Evolutionary conservation across 2,329 filamentous ascomycete species (phyloP).

Genomic region (Colletotrichum theobromicola): DNA sequence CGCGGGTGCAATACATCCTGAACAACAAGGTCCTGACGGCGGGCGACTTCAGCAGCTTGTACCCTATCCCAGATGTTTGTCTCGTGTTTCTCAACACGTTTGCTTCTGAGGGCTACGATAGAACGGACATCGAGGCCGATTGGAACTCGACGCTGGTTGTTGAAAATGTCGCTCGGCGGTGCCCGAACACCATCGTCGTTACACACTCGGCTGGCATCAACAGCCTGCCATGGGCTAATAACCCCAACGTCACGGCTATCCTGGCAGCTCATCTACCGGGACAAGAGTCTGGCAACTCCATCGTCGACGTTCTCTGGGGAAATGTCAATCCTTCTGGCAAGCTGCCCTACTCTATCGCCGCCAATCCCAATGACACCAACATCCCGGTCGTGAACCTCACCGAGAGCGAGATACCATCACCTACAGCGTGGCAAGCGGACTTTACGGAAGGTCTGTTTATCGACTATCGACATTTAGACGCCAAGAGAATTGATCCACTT

Average conservation of each 20-base stretch:
- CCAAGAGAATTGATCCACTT: constrained; percentile 50
- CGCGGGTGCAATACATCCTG: constrained; percentile 56
- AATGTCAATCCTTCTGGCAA: constrained; percentile 48
- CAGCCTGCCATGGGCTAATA: constrained; percentile 58
- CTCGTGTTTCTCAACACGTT: constrained; percentile 71
- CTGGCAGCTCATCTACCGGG: constrained; percentile 79
- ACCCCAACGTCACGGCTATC: constrained; percentile 75
- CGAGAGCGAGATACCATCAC: constrained; percentile 64
- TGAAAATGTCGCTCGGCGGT: constrained; percentile 47
- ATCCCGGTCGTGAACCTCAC: constrained; percentile 48
- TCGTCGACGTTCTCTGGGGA: constrained; percentile 77
- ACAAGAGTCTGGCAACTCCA: constrained; percentile 76
- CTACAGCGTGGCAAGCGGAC: constrained; percentile 55
- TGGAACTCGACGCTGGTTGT: constrained; percentile 68
- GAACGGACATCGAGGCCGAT: constrained; percentile 64
- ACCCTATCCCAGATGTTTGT: constrained; percentile 66
- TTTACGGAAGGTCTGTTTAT: constrained; percentile 59
- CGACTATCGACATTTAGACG: constrained; percentile 60
- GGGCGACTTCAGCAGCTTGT: constrained; percentile 59
- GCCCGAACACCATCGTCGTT: constrained; percentile 66
- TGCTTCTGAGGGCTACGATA: constrained; percentile 67
- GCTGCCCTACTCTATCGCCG: constrained; percentile 57
- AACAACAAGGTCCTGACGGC: constrained; percentile 37
- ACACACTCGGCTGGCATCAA: constrained; percentile 67
- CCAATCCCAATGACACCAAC: constrained; percentile 49